phyloP scores from a whole-genome alignment of 768 basidiomycete genomes.

The Tricholoma terreum region DNA sequence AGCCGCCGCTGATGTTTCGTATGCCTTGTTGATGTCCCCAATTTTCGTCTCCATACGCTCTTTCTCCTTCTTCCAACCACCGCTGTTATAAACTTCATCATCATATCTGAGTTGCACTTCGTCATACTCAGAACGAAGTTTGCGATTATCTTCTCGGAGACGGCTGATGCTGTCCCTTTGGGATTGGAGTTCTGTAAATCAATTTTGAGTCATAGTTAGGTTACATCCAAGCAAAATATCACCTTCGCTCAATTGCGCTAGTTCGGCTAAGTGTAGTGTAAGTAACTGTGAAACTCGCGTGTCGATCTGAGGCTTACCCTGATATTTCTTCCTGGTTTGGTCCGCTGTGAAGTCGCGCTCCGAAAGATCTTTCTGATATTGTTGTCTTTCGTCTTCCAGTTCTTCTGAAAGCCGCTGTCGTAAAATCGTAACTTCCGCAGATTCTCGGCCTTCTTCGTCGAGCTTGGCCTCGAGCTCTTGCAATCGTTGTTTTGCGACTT shows the following conservation, averaged over 20 bases:
- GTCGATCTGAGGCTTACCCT: conserved; percentile 46
- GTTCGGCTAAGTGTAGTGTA: conserved; percentile 49
- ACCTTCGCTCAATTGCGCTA: conserved; percentile 82
- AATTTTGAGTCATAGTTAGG: background rate
- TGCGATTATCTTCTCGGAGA: conserved; percentile 77
- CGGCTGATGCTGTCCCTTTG: conserved; percentile 75
- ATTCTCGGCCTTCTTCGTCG: conserved; percentile 66
- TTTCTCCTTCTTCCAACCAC: conserved; percentile 85
- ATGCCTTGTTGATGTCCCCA: conserved; percentile 67
- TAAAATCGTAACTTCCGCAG: conserved; percentile 60
- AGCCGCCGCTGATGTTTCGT: conserved; percentile 65
- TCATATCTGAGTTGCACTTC: conserved; percentile 72
- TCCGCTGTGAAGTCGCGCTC: conserved; percentile 76
- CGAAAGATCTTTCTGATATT: conserved; percentile 75
- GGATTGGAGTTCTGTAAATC: conserved; percentile 61
- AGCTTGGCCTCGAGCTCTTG: conserved; percentile 61
- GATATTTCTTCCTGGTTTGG: conserved; percentile 84
- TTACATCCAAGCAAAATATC: conserved; percentile 2
- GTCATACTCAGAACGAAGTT: conserved; percentile 72
- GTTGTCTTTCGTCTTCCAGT: conserved; percentile 74
- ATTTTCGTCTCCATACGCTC: conserved; percentile 86
- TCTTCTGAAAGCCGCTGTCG: conserved; percentile 70
- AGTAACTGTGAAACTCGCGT: background rate
- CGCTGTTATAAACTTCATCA: conserved; percentile 73
- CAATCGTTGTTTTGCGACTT: conserved; percentile 48